These are phyloP conservation scores for Fragaria vesca DNA, from an alignment of 306 rosid species.

Conservation along the genomic window DNA sequence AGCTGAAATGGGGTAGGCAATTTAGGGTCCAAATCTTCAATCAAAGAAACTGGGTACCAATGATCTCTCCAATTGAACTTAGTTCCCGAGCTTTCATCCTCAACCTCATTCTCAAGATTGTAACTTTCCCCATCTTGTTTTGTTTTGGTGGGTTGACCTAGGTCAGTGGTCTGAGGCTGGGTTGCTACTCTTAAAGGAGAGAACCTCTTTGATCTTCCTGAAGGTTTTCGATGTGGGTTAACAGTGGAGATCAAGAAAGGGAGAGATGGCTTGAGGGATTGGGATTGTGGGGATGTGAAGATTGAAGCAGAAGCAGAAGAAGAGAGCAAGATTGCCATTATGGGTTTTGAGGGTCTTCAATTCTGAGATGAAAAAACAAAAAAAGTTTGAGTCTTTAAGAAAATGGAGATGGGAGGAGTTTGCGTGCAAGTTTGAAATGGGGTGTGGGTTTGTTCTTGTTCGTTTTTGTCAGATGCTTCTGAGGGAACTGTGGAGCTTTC, in stretches of 20 bases:
- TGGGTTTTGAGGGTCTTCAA: slow-evolving; percentile 11
- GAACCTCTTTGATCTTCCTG: slow-evolving; percentile 24
- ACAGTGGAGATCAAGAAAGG: slow-evolving; percentile 30
- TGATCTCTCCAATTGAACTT: slow-evolving; percentile 92
- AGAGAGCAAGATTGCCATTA: slow-evolving; percentile 57
- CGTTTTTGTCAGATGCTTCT: neutral
- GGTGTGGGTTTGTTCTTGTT: neutral
- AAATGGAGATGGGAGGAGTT: slow-evolving; percentile 10
- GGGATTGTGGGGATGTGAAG: slow-evolving; percentile 31
- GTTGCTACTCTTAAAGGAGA: slow-evolving; percentile 58
- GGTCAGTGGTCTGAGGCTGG: slow-evolving; percentile 31
- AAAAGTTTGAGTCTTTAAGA: slow-evolving; percentile 3
- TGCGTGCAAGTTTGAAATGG: slow-evolving; percentile 54
- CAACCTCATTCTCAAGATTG: slow-evolving; percentile 40
- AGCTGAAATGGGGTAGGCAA: slow-evolving; percentile 91
- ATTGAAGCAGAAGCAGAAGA: slow-evolving; percentile 49
- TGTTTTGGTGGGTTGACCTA: slow-evolving; percentile 22
- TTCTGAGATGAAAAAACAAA: neutral
- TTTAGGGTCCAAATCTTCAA: slow-evolving; percentile 77
- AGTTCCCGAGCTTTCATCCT: slow-evolving; percentile 49
- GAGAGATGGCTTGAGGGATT: slow-evolving; percentile 29
- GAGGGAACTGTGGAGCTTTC: neutral
- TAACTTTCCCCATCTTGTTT: slow-evolving; percentile 30
- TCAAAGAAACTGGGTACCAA: slow-evolving; percentile 96
- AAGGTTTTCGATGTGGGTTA: slow-evolving; percentile 11